Base-by-base conservation (phyloP, 164 flowering plant species). In the Stephania yunnanensis region DNA sequence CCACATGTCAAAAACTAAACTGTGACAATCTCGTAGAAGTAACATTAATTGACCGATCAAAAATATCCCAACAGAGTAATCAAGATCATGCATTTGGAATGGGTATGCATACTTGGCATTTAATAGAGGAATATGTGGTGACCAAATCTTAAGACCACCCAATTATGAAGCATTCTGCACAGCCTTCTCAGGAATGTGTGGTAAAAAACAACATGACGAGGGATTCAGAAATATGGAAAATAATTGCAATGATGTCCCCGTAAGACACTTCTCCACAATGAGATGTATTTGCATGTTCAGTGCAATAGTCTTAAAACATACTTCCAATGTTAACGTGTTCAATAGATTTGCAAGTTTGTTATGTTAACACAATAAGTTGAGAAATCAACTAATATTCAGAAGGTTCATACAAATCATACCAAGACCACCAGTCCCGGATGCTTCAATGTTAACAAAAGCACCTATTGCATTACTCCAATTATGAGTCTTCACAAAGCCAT, bases 391-490 rank as follows among this genome's bases (percentile, higher is more conserved):
- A 58, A 55, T 55, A 52, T 55, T 44, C 44, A 52, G 58, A 6
- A 72, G 12, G 45, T 46, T 58, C 29, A 45, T 19, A 79, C 10
- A 10, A 46, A 58, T 4, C 69, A 5, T 86, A 93, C 99, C 99
- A 78, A 76, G 86, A 69, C 99, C 97, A 75, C 97, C 97, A 71
- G 88, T 84, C 64, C 99, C 99, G 80, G 97, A 89, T 72, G 99
- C 99, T 83, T 95, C 99, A 75, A 95, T 77, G 82, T 95, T 90
- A 80, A 95, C 87, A 83, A 89, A 89, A 76, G 99, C 99, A 78
- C 99, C 99, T 81, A 95, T 78, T 10, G 97, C 84, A 74, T 91
- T 83, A 74, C 83, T 86, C 99, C 98, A 93, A 81, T 75, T 90
- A 78, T 93, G 89, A 55, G 93, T 83, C 81, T 83, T 91, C 85